Evolutionary conservation across 179 eudicot species (phyloP).

Genomic region (Actinidia polygama): DNA sequence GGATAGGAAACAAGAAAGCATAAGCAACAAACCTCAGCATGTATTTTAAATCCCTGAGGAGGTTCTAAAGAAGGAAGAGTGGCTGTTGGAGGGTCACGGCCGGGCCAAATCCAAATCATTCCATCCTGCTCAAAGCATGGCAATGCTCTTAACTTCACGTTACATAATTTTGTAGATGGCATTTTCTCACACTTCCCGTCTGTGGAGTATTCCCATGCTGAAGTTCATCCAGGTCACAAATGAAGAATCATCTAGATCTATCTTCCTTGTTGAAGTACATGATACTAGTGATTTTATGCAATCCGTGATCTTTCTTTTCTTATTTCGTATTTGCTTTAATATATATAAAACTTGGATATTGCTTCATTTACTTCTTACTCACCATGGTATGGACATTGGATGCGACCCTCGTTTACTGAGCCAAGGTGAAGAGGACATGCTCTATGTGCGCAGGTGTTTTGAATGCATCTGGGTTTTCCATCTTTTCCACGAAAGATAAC

Average conservation of each 20-base stretch:
- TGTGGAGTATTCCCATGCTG: conserved; percentile 98
- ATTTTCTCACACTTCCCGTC: conserved; percentile 96
- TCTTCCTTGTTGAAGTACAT: not conserved
- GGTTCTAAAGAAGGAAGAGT: conserved; percentile 74
- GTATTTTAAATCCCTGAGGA: conserved; percentile 82
- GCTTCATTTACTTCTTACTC: conserved; percentile 24
- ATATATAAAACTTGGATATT: not conserved
- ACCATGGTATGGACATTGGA: conserved; percentile 97
- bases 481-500: conserved; percentile 92
- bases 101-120: conserved; percentile 98
- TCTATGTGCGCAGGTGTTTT: conserved; percentile 95
- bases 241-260: not conserved
- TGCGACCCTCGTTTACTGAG: conserved; percentile 88
- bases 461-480: conserved; percentile 87
- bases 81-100: conserved; percentile 80
- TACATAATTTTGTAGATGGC: conserved; percentile 83
- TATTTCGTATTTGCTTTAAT: not conserved
- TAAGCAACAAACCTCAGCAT: conserved; percentile 71
- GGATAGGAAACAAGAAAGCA: not conserved
- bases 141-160: conserved; percentile 73
- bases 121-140: conserved; percentile 96
- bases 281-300: not conserved
- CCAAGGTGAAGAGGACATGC: conserved; percentile 98
- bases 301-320: not conserved
- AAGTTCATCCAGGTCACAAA: not conserved